Evolutionary conservation across 2,329 filamentous ascomycete genomes (phyloP).

Genomic region (Shiraia sp.): DNA sequence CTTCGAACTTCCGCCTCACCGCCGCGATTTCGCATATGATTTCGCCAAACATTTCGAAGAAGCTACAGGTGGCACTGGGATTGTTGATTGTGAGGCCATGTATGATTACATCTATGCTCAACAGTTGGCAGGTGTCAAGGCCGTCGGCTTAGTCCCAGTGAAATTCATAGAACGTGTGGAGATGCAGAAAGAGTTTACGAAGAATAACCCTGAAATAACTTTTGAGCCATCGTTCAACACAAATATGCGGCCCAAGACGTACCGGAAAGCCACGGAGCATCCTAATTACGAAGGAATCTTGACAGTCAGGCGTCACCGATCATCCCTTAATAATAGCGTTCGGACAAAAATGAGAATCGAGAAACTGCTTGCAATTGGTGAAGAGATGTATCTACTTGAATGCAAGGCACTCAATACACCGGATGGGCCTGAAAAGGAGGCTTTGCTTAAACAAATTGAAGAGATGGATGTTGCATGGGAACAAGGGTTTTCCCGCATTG

Average conservation of each 20-base stretch:
- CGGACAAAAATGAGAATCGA: slow-evolving; percentile 16
- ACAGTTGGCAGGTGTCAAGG: slow-evolving; percentile 21
- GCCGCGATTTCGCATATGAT: slow-evolving; percentile 28
- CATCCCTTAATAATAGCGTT: background rate
- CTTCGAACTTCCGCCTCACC: slow-evolving; percentile 28
- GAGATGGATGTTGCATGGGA: slow-evolving; percentile 30
- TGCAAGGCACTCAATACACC: slow-evolving; percentile 23
- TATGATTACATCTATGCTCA: slow-evolving; percentile 26
- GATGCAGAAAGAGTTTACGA: slow-evolving; percentile 5
- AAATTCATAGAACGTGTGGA: slow-evolving; percentile 11
- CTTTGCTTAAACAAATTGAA: slow-evolving; percentile 42
- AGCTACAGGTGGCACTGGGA: slow-evolving; percentile 23
- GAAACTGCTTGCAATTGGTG: slow-evolving; percentile 24
- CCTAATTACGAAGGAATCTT: too few species aligned
- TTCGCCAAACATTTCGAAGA: slow-evolving; percentile 31
- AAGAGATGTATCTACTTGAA: slow-evolving; percentile 35
- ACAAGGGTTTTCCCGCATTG: slow-evolving; percentile 1
- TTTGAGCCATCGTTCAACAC: slow-evolving; percentile 1
- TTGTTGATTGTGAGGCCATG: slow-evolving; percentile 9
- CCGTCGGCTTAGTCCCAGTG: slow-evolving; percentile 20
- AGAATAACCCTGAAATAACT: slow-evolving; percentile 18
- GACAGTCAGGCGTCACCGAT: slow-evolving; percentile 5
- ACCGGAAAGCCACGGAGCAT: too few species aligned
- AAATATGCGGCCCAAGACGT: slow-evolving; percentile 2
- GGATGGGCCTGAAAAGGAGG: slow-evolving; percentile 26